Evolutionary conservation across 192 early-diverging fungal species (phyloP), one percentile per base, ranked within the genome.

Genomic region (Coemansia sp.): DNA sequence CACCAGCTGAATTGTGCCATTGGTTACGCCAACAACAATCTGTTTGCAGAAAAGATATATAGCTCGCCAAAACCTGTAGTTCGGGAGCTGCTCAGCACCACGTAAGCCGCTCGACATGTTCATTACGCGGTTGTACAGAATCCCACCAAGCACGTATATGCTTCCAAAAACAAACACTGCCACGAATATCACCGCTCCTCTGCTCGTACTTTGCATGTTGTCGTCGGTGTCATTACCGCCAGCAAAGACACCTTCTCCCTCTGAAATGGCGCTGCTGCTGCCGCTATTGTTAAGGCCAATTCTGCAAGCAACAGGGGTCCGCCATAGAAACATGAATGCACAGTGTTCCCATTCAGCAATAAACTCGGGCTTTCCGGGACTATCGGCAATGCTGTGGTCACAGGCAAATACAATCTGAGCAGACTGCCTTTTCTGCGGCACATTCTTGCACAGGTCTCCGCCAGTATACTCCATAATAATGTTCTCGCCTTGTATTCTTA

Each of bases 241-340:
- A 39, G 43, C 7, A 4, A n/a, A 26, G 13, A 7, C 45, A 57
- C 42, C 32, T 10, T 39, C 53, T 40, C 38, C 15, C 26, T 10
- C 11, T 1, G 32, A 32, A 32, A 32, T 32, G 32, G 4, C 32
- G 40, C 69, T 45, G 23, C 48, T 50, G 43, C 56, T 52, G 13
- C 50, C 52, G 16, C 16, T 68, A 63, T n/a, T 43, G 11, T 23
- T 43, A 7, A 43, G 18, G 53, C 54, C 44, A 26, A 44, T 48
- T 9, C 40, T 43, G 47, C 85, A 86, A 13, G 83, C 85, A 4
- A 60, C 56, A 6, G 76, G 79, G 3, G 85, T 86, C 15, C 76
- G 72, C 85, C 85, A 86, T 58, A 84, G 79, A 67, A 86, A 86
- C 72, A 84, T 71, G 67, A 81, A 86, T 32, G 63, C 76, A 58